Percentiles rank a stretch among this genome's conserved stretches.
These are phyloP conservation scores for Paraglomus brasilianum DNA, from an alignment of 192 early-diverging fungal species.

Conservation along the genomic window DNA sequence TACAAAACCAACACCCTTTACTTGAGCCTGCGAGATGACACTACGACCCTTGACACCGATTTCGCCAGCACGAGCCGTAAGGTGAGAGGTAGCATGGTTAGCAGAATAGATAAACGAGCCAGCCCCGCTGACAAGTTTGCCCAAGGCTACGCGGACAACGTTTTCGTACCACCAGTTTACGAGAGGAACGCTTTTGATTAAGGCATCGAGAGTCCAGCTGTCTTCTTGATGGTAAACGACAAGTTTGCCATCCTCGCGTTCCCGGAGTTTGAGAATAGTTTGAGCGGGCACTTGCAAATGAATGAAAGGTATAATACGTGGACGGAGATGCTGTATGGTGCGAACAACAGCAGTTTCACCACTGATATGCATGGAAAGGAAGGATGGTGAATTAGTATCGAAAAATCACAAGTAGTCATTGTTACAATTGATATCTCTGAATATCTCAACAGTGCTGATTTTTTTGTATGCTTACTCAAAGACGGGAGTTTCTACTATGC, in stretches of 20 bases:
- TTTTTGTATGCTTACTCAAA: constrained; percentile 36
- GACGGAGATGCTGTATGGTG: constrained; percentile 50
- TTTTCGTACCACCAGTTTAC: constrained; percentile 58
- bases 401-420: neutral
- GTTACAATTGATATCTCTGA: too few species aligned
- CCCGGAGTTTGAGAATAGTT: constrained; percentile 49
- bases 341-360: constrained; percentile 52
- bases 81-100: constrained; percentile 37
- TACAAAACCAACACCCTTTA: too few species aligned
- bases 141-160: constrained; percentile 49
- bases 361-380: constrained; percentile 21
- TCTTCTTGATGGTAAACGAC: constrained; percentile 59
- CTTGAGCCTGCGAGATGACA: neutral
- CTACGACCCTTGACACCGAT: neutral
- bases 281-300: constrained; percentile 51
- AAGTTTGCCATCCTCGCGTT: constrained; percentile 42
- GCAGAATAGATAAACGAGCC: constrained; percentile 53
- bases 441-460: neutral
- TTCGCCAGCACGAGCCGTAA: constrained; percentile 39
- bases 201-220: constrained; percentile 58
- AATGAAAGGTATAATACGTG: constrained; percentile 50
- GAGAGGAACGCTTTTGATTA: constrained; percentile 54
- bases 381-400: neutral
- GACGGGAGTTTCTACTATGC: constrained; percentile 33
- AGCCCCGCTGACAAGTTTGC: constrained; percentile 45